Evolutionary conservation across 257 asterid genomes (phyloP), one percentile per base, ranked within the genome.

Genomic region (Gentiana dahurica): DNA sequence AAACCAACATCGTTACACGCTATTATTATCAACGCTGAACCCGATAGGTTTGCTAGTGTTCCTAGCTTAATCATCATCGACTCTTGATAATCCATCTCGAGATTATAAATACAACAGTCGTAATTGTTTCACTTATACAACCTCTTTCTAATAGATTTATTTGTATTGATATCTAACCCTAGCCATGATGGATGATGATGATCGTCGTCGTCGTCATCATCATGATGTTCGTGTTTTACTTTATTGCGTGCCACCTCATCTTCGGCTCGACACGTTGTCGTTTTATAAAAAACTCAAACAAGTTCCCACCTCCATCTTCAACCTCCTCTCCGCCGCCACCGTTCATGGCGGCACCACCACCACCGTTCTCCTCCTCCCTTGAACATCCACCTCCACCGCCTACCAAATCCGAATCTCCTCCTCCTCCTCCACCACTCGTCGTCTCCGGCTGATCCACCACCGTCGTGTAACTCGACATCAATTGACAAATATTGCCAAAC

Each of bases 251-350:
- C 71, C 37, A 8, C 33, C 58, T 24, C 74, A 13, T 67, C 56
- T 68, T 1, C 36, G 48, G 32, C 60, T 67, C 61, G 71, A 49
- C 41, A 53, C 91, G 79, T 73, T 89, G 1, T 57, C 64, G 2
- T 87, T 83, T 38, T 80, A 57, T 7, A 86, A 6, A 44, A 9
- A 88, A 83, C 39, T 94, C 97, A 50, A 88, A 88, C 39, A 88
- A 61, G 45, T 79, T 72, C 15, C 87, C 85, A 60, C 72, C 72
- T 38, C 32, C 65, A 48, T 36, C 61, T 53, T 43, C 67, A 65
- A 70, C 43, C 56, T 57, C 41, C 12, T 44, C 48, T 1, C 24
- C 0, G 0, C 38, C 63, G 37, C 38, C 67, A 5, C 54, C 57
- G 6, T 44, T 51, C 0, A 32, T 39, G 64, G 52, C 34, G 51